phyloP scores from a whole-genome alignment of 176 grass and related monocot species.

The Coix lacrymajobi region DNA sequence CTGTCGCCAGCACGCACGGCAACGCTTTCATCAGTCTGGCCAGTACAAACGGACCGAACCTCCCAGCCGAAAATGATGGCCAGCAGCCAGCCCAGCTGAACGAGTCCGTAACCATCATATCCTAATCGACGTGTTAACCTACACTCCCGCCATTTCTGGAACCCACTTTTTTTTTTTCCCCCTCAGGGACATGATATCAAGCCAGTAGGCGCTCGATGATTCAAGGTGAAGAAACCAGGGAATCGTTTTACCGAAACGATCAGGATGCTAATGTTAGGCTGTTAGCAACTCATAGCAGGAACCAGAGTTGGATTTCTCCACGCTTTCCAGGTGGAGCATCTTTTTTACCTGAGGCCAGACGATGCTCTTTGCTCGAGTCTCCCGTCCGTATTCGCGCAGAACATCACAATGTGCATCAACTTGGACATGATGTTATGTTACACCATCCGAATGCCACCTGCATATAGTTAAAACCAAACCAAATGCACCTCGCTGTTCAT shows the following conservation, averaged over 20 bases:
- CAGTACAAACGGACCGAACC: conserved; percentile 1
- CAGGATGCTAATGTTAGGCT: conserved; percentile 40
- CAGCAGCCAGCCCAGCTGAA: neutral
- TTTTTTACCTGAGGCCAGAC: neutral
- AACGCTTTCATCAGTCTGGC: neutral
- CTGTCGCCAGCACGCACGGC: conserved; percentile 8
- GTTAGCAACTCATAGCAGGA: conserved; percentile 29
- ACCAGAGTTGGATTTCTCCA: neutral
- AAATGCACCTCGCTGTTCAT: neutral
- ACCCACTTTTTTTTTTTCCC: neutral
- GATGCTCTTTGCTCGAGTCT: neutral
- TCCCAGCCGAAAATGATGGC: neutral
- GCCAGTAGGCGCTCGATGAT: neutral
- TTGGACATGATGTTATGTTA: neutral
- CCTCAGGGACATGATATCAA: neutral
- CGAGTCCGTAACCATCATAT: neutral
- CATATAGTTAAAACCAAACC: neutral
- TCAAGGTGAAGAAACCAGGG: conserved; percentile 18
- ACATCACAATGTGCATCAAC: neutral
- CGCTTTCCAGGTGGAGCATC: neutral
- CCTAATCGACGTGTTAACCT: conserved; percentile 12
- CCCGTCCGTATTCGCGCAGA: neutral
- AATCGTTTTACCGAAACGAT: conserved; percentile 2
- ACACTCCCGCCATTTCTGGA: neutral
- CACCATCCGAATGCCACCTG: neutral